Base-by-base conservation (phyloP, 2,329 filamentous ascomycete species). In the Pyrenophora graminea region DNA sequence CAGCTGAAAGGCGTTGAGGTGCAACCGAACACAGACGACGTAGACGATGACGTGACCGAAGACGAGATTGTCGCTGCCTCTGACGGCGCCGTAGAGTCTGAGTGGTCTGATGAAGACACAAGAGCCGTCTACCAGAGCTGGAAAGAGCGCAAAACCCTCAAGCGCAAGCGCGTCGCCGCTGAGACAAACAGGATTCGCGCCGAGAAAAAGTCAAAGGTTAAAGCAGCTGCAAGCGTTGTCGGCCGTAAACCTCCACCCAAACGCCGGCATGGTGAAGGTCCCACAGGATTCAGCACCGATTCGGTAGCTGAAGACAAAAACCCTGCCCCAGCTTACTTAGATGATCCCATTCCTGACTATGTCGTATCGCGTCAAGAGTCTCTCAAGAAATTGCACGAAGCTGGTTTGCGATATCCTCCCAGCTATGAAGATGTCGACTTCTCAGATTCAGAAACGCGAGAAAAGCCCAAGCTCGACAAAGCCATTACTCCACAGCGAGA, bases 391-490 rank as follows among this genome's bases (percentile, higher is more conserved):
- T 75, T 91, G 39, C 83, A 85, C 50, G 83, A 88, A 48, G 83
- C 82, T 5, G 90, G 88, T 0, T 76, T 97, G 37, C 86, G 83
- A 55, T 72, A 95, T 2, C 91, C 94, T 0, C 94, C 94, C 0
- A 82, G 84, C 41, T 96, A 88, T 67, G 82, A 86, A 1, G 85
- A 86, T 40, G 79, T 97, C 13, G 80, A 88, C 8, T 92, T 96
- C 58, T 89, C 87, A 0, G 89, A 91, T 43, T 81, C 87, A 53
- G 85, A 88, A 44, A 75, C 76, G 4, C 70, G 87, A 27, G 86
- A 92, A 69, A 86, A 86, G 45, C 93, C 93, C 0, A 75, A 82
- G 1, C 89, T 97, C 45, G 74, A 75, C 70, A 81, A 46, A 6
- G 61, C 63, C 2, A 76, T 88, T 45, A 85, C 83, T 44, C 86